Evolutionary conservation across 78 protist genomes (phyloP), one percentile per base, ranked within the genome.

Genomic region (Capsaspora owczarzaki): DNA sequence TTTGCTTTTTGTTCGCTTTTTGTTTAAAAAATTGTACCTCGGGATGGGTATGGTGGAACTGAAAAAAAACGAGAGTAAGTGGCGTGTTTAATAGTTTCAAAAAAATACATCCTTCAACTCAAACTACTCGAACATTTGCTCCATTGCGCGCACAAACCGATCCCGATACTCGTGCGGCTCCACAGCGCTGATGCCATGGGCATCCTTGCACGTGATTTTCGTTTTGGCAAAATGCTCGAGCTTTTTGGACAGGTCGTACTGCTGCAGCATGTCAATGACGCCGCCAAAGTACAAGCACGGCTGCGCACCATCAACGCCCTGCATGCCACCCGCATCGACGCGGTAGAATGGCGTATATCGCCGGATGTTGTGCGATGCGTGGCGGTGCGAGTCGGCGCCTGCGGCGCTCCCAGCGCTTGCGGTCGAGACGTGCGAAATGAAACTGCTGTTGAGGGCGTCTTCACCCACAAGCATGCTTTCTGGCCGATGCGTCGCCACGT

Each of bases 251-350:
- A 56, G 0, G 46, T 51, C 43, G 61, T 61, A 87, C 27, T 29
- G 10, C 20, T 61, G 74, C 76, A 79, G 63, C 0, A 87, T 82
- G 76, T 87, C 90, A 38, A 87, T 87, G 44, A 87, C 78, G 35
- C 90, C 90, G 40, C 81, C 31, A 61, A n/a, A 82, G 61, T 81
- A 74, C 19, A 74, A n/a, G n/a, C n/a, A n/a, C n/a, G n/a, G n/a
- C n/a, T n/a, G n/a, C n/a, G n/a, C n/a, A n/a, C 49, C 8, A 2
- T 14, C 27, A 47, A 12, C 19, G 47, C 56, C 31, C 0, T 1
- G 2, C 40, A 41, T 10, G 2, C 60, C 37, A 22, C 38, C 60
- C 6, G 46, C 16, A 0, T 37, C 33, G 1, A 6, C 41, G 19
- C 56, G 56, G 38, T 23, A 41, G 56, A 43, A 27, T 4, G 41